These are phyloP conservation scores for Excoecaria agallocha DNA, from an alignment of 345 rosid genomes.

Conservation along the genomic window DNA sequence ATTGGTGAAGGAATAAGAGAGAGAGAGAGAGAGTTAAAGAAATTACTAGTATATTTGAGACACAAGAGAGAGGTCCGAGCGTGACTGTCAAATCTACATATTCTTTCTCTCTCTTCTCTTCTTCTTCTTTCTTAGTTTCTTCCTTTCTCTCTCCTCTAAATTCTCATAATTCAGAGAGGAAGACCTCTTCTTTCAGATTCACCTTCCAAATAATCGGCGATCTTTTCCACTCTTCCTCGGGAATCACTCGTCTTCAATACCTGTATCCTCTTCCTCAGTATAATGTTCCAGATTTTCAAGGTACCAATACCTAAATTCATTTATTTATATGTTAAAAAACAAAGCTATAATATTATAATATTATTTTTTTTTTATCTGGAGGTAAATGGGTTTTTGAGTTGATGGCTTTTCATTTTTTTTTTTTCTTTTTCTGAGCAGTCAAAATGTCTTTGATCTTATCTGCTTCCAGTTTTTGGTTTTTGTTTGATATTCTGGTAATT, in stretches of 20 bases:
- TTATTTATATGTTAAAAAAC: neutral
- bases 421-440: neutral
- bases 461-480: neutral
- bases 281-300: conserved; percentile 55
- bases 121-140: conserved; percentile 18
- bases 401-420: conserved; percentile 19
- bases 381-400: neutral
- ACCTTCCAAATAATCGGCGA: conserved; percentile 32
- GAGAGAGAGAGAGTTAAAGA: neutral
- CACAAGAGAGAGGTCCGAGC: conserved; percentile 38
- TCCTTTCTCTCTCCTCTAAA: neutral
- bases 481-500: neutral
- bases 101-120: conserved; percentile 41
- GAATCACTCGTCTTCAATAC: conserved; percentile 39
- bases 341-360: neutral
- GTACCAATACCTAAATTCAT: conserved; percentile 22
- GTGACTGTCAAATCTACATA: conserved; percentile 68
- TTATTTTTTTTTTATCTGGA: neutral
- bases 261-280: conserved; percentile 24
- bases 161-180: conserved; percentile 19
- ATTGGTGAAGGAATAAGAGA: neutral
- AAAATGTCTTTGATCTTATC: conserved; percentile 7
- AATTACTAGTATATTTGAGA: conserved; percentile 25
- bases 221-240: conserved; percentile 29
- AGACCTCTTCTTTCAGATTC: conserved; percentile 29